A percentile compares a stretch with the other conserved stretches of the same genome.
Conservation (phyloP, 2,329 filamentous ascomycete species). For the Onygenales sp. region DNA sequence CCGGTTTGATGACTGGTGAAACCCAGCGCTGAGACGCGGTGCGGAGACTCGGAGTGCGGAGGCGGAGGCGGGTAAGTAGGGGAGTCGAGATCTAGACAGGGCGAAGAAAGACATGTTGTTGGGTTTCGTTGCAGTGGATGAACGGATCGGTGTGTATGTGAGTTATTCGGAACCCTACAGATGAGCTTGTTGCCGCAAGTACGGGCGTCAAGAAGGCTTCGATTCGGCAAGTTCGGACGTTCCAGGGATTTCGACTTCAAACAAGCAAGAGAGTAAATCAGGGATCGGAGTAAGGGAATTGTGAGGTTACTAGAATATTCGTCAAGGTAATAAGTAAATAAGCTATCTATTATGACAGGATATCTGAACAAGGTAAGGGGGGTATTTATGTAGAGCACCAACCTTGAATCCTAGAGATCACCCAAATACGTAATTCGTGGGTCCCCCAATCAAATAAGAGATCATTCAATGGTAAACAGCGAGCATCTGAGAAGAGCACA, state of each 20-base stretch:
- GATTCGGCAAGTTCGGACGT: too few species aligned
- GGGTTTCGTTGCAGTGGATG: not conserved
- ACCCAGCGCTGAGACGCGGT: constrained; percentile 3
- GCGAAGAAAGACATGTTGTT: constrained; percentile 28
- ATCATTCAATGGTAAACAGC: not conserved
- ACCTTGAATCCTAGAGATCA: not conserved
- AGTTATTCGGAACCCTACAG: not conserved
- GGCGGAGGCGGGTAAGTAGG: constrained; percentile 12
- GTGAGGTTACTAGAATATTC: too few species aligned
- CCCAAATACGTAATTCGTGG: not conserved
- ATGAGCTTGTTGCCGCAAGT: too few species aligned
- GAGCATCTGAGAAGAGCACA: not conserved
- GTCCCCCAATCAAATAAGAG: not conserved
- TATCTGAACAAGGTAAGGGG: not conserved
- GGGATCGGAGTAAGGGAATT: too few species aligned
- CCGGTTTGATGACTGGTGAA: constrained; percentile 21
- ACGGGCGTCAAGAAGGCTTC: too few species aligned
- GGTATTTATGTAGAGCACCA: too few species aligned
- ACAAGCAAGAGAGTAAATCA: too few species aligned
- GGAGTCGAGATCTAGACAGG: constrained; percentile 13
- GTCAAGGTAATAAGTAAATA: too few species aligned
- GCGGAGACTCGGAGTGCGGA: not conserved
- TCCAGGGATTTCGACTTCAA: too few species aligned
- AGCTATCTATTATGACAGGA: too few species aligned
- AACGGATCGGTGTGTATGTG: not conserved